Evolutionary conservation across 257 asterid genomes (phyloP), one percentile per base, ranked within the genome.

Genomic region (Solanum ossicruentum): DNA sequence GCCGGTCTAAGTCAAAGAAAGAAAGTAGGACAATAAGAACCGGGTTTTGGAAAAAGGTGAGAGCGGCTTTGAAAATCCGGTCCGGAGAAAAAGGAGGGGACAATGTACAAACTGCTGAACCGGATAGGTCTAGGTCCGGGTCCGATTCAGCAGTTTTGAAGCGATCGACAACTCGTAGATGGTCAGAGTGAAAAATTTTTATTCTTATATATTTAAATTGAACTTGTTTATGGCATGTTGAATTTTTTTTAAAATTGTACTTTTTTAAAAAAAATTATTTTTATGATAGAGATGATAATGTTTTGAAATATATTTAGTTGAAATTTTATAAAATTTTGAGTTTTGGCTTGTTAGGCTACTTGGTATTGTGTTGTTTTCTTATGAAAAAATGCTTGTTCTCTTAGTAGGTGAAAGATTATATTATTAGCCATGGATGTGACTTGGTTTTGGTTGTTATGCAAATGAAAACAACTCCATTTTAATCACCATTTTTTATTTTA

Each of bases 41-140:
- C 85, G 88, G 94, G 61, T 88, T 91, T 18, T 84, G 89, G 21
- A 85, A 88, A 85, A 56, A 88, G 36, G 78, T 90, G 15, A 21
- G 88, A 36, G 85, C 88, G 7, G 61, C 87, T 12, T 83, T 91
- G 28, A 66, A 88, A 47, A 55, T 73, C 49, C 65, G 88, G 67
- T 70, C 88, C 1, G 70, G 86, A 8, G 83, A 71, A 57, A 85
- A 73, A 66, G 86, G 85, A 12, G 12, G 9, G 57, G 55, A 2
- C 20, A 47, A 10, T 32, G 86, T 20, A 4, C 41, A 10, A 77
- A 52, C 28, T 6, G 57, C 2, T 15, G 67, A 78, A 84, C 51
- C 89, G 79, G 79, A 70, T 2, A 18, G 7, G 12, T 9, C 1
- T 2, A 10, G 10, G 1, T 63, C 71, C 0, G 23, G 13, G 13